Percentiles rank a stretch among this genome's conserved stretches.
phyloP scores from a whole-genome alignment of 805 yeast genomes.

The Candida qinlingensis region DNA sequence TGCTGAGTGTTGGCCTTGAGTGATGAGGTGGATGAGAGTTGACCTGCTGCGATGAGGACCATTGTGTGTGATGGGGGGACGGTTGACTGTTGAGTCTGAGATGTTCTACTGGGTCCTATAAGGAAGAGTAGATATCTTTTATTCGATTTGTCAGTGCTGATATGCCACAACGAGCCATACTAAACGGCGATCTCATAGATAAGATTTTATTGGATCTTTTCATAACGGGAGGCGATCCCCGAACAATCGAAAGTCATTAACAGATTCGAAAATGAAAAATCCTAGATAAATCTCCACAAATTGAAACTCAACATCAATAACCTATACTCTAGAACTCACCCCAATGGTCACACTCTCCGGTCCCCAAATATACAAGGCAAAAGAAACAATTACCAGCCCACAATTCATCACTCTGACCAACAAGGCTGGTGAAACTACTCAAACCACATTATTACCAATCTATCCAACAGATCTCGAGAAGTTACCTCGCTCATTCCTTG shows the following conservation, averaged over 20 bases:
- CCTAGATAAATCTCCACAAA: too few relatives aligned
- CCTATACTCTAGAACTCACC: not conserved
- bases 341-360: conserved; percentile 16
- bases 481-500: conserved; percentile 47
- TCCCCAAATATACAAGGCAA: conserved; percentile 29
- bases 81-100: not conserved
- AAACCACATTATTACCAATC: conserved; percentile 60
- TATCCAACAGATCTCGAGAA: conserved; percentile 33
- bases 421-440: conserved; percentile 31
- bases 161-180: too few relatives aligned
- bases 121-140: not conserved
- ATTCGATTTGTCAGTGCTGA: too few relatives aligned
- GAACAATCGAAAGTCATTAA: too few relatives aligned
- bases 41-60: conserved; percentile 78
- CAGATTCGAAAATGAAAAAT: not conserved
- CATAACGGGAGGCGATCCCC: not conserved
- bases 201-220: too few relatives aligned
- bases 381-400: conserved; percentile 26
- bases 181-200: too few relatives aligned
- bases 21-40: conserved; percentile 68
- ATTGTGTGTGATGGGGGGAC: conserved; percentile 22
- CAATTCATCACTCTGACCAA: conserved; percentile 24
- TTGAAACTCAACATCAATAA: not conserved
- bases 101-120: too few relatives aligned
- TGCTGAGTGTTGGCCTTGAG: conserved; percentile 52